Percentiles rank a stretch among this genome's conserved stretches.
Evolutionary conservation across 495 filamentous ascomycete genomes (phyloP).

Genomic region (Aspergillus heteromorphus): DNA sequence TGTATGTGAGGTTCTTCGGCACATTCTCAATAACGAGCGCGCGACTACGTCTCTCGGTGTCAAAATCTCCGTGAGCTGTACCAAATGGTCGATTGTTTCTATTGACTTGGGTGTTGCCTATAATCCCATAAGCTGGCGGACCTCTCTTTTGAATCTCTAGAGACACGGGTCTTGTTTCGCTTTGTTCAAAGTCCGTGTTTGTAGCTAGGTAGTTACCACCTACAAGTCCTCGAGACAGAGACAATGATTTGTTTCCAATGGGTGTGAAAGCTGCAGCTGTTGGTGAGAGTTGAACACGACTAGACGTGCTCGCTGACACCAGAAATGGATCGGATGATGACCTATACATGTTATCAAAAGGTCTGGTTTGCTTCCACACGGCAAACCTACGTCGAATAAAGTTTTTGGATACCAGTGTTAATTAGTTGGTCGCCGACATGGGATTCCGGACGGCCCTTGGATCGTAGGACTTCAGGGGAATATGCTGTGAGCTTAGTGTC

Average conservation of each 20-base stretch:
- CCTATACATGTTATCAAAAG: constrained; percentile 12
- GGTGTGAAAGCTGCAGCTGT: constrained; percentile 35
- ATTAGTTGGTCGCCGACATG: constrained; percentile 9
- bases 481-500: constrained; percentile 58
- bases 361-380: neutral
- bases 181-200: constrained; percentile 9
- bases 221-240: constrained; percentile 7
- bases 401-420: constrained; percentile 12
- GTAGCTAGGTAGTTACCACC: constrained; percentile 11
- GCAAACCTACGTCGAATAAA: constrained; percentile 20
- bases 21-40: constrained; percentile 30
- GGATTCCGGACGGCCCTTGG: constrained; percentile 15
- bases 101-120: constrained; percentile 7
- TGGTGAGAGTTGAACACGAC: constrained; percentile 22
- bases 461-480: constrained; percentile 51
- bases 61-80: constrained; percentile 8
- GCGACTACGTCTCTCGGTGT: constrained; percentile 19
- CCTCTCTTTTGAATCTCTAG: constrained; percentile 2
- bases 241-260: constrained; percentile 11
- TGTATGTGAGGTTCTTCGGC: constrained; percentile 20
- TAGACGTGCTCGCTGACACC: constrained; percentile 13
- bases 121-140: constrained; percentile 6
- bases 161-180: neutral
- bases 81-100: constrained; percentile 5
- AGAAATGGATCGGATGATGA: constrained; percentile 26